phyloP scores from a whole-genome alignment of 2,329 filamentous ascomycete species.

The Polytolypa hystricis region DNA sequence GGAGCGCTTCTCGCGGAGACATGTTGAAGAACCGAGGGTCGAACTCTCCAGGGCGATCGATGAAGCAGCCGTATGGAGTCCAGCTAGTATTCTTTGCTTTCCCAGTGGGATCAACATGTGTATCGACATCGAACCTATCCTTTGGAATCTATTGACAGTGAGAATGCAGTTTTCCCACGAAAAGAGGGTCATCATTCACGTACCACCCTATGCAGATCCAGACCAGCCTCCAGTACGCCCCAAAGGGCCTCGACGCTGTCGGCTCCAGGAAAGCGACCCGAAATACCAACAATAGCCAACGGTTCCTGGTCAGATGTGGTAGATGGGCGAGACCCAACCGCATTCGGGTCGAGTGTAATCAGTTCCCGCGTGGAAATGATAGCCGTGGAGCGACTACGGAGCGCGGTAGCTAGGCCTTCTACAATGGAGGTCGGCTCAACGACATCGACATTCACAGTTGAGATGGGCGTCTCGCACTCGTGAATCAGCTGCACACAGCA shows the following conservation, averaged over 20 bases:
- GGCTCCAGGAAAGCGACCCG: constrained; percentile 15
- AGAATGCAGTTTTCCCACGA: constrained; percentile 4
- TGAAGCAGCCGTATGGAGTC: constrained; percentile 16
- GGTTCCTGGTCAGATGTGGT: too few relatives aligned
- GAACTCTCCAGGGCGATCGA: constrained; percentile 13
- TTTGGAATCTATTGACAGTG: constrained; percentile 14
- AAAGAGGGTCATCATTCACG: constrained; percentile 4
- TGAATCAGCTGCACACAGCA: too few relatives aligned
- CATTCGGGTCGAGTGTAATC: too few relatives aligned
- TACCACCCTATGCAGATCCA: constrained; percentile 18
- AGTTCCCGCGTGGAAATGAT: too few relatives aligned
- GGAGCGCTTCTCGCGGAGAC: constrained; percentile 65
- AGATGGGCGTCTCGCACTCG: too few relatives aligned
- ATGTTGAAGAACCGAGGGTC: constrained; percentile 19
- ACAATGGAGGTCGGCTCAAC: too few relatives aligned
- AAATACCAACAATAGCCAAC: constrained; percentile 19
- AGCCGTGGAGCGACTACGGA: too few relatives aligned
- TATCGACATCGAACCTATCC: constrained; percentile 24
- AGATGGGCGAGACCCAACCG: too few relatives aligned
- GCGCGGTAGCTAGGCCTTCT: too few relatives aligned
- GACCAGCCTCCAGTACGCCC: constrained; percentile 14
- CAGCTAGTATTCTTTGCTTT: constrained; percentile 11
- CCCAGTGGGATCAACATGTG: constrained; percentile 13
- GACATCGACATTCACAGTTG: too few relatives aligned
- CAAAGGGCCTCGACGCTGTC: not conserved